phyloP scores from a whole-genome alignment of 2,329 filamentous ascomycete genomes.

The Karstenula rhodostoma region DNA sequence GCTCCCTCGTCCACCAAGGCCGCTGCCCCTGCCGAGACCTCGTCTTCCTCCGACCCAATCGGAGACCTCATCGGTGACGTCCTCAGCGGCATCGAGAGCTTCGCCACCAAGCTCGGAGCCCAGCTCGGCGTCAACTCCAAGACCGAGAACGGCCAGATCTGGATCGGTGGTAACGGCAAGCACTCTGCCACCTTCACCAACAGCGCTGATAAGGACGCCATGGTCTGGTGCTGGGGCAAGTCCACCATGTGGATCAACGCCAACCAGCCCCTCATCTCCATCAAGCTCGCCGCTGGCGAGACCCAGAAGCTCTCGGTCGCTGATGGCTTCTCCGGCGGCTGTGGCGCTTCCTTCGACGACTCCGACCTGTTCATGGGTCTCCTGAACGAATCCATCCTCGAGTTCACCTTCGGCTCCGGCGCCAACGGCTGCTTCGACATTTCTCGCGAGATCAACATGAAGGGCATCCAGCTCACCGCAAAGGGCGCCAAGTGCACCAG shows the following conservation, averaged over 20 bases:
- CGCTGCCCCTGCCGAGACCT: constrained; percentile 15
- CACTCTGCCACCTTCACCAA: constrained; percentile 50
- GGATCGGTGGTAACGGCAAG: constrained; percentile 45
- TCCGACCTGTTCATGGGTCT: constrained; percentile 38
- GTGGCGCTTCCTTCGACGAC: constrained; percentile 48
- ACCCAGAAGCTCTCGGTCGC: constrained; percentile 50
- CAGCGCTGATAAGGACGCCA: constrained; percentile 37
- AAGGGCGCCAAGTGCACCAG: constrained; percentile 52
- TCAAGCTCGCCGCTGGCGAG: constrained; percentile 49
- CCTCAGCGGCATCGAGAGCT: constrained; percentile 28
- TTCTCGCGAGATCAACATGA: constrained; percentile 56
- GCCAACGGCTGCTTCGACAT: constrained; percentile 52
- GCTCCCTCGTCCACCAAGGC: constrained; percentile 16
- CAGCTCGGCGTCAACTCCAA: constrained; percentile 39
- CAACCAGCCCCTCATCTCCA: constrained; percentile 47
- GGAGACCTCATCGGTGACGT: constrained; percentile 27
- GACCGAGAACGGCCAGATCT: constrained; percentile 40
- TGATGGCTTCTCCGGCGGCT: constrained; percentile 51
- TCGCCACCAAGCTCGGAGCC: constrained; percentile 33
- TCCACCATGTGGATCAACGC: constrained; percentile 49
- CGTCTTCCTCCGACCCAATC: constrained; percentile 11
- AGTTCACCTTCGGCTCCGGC: constrained; percentile 27
- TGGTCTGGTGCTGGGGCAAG: constrained; percentile 51
- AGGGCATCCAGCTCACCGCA: constrained; percentile 51
- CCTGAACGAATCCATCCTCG: constrained; percentile 22